These are phyloP conservation scores for Dictyostelium gargantuum DNA, from an alignment of 208 protist genomes.

Conservation along the genomic window DNA sequence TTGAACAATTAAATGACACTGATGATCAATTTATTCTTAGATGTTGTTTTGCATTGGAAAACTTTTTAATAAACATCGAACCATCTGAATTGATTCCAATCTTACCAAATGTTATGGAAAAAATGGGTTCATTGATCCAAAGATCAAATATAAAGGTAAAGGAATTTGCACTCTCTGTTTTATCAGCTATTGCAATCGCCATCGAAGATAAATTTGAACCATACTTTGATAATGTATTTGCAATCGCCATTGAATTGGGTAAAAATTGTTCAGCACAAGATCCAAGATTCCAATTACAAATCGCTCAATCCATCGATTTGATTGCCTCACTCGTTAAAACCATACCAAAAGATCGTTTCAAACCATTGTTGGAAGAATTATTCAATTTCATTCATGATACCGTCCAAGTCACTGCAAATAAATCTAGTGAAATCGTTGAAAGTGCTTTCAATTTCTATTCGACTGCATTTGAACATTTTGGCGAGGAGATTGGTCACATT, in stretches of 20 bases:
- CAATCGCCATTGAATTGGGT: not conserved
- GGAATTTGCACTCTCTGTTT: conserved; percentile 39
- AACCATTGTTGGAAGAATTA: not conserved
- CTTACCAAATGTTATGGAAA: not conserved
- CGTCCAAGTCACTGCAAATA: not conserved
- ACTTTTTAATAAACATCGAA: conserved; percentile 48
- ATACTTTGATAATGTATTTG: conserved; percentile 6
- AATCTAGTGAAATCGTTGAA: conserved; percentile 54
- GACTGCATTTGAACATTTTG: conserved; percentile 46
- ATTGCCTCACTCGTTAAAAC: not conserved
- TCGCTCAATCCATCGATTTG: conserved; percentile 31
- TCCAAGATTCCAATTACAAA: not conserved
- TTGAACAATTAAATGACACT: conserved; percentile 22
- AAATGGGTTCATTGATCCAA: conserved; percentile 13
- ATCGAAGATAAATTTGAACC: conserved; percentile 35
- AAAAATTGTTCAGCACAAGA: not conserved
- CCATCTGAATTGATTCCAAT: not conserved
- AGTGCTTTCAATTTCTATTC: conserved; percentile 62
- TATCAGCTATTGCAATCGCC: conserved; percentile 8
- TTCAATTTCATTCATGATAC: not conserved
- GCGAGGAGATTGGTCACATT: conserved; percentile 3
- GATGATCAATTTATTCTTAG: conserved; percentile 43
- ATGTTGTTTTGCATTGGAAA: conserved; percentile 62
- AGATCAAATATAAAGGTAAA: conserved; percentile 11
- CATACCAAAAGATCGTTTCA: conserved; percentile 38